Evolutionary conservation across 805 yeast genomes (phyloP).

Genomic region (Zygosaccharomyces bisporus): DNA sequence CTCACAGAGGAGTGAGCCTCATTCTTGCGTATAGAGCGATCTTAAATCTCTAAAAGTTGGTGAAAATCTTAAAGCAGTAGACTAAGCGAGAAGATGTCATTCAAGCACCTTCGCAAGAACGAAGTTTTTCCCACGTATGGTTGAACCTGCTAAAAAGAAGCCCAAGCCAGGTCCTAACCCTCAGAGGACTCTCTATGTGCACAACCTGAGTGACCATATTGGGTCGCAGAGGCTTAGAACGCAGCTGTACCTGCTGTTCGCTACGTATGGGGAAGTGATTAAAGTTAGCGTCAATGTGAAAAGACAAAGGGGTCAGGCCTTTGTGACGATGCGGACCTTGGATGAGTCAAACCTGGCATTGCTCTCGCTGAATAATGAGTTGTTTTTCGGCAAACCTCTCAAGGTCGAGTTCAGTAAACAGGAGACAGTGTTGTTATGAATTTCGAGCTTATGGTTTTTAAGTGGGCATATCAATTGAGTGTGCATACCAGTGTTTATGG

Average conservation of each 20-base stretch:
- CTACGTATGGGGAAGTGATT: conserved; percentile 63
- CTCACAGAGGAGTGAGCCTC: conserved; percentile 8
- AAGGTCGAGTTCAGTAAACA: conserved; percentile 42
- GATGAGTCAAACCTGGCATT: conserved; percentile 52
- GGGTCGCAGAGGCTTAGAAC: conserved; percentile 44
- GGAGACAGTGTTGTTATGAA: conserved; percentile 14
- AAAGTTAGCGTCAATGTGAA: conserved; percentile 45
- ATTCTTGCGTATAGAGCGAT: background rate
- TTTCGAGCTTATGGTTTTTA: too few relatives aligned
- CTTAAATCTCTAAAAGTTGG: background rate
- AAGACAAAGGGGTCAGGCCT: conserved; percentile 63
- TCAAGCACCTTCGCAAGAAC: background rate
- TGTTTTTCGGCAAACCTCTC: conserved; percentile 52
- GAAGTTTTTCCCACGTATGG: background rate
- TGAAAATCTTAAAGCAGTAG: background rate
- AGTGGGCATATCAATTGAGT: too few relatives aligned
- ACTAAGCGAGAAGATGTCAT: background rate
- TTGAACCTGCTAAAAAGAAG: conserved; percentile 2
- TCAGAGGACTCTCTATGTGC: conserved; percentile 48
- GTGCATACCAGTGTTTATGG: too few relatives aligned
- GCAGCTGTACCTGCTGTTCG: conserved; percentile 54
- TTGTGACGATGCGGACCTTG: conserved; percentile 47
- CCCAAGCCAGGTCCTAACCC: conserved; percentile 30
- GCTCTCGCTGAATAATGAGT: conserved; percentile 43
- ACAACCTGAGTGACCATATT: conserved; percentile 58